Evolutionary conservation across 2,329 filamentous ascomycete genomes (phyloP).

Genomic region (Monosporascus sp.): DNA sequence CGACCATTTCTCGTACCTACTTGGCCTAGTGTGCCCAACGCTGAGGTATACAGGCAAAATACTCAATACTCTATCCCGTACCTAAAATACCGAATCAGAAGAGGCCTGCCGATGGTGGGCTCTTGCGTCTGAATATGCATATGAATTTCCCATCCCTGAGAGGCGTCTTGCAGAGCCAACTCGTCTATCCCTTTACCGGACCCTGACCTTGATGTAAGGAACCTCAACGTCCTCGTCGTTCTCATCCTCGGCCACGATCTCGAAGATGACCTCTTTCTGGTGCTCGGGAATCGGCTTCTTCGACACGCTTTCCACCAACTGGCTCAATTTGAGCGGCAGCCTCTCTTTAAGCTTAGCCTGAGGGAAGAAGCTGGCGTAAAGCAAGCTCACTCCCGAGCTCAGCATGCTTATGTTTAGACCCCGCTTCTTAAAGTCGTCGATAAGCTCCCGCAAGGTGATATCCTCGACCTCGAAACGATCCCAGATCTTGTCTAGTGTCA

Average conservation of each 20-base stretch:
- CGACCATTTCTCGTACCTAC: constrained; percentile 3
- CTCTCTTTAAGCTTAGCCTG: constrained; percentile 75
- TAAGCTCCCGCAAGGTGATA: constrained; percentile 76
- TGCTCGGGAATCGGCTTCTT: constrained; percentile 89
- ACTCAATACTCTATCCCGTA: background rate
- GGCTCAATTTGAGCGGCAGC: constrained; percentile 75
- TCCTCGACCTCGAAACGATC: constrained; percentile 90
- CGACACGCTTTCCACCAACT: constrained; percentile 81
- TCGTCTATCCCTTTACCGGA: constrained; percentile 33
- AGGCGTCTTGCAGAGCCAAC: background rate
- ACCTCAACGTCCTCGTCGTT: constrained; percentile 93
- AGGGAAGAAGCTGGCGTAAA: constrained; percentile 92
- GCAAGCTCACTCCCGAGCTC: constrained; percentile 90
- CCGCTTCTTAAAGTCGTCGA: constrained; percentile 74
- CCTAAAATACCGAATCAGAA: background rate
- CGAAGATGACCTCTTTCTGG: constrained; percentile 93
- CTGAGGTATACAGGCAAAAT: too few relatives aligned
- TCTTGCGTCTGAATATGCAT: too few relatives aligned
- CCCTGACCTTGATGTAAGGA: constrained; percentile 89
- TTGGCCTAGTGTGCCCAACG: background rate
- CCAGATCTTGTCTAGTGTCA: constrained; percentile 93
- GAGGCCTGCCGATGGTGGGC: background rate
- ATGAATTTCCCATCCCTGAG: too few relatives aligned
- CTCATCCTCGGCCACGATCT: constrained; percentile 86
- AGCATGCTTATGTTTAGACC: constrained; percentile 87